A percentile compares a stretch with the other conserved stretches of the same genome.
Conservation (phyloP, 2,329 filamentous ascomycete genomes). For the Epichloe gansuensis region DNA sequence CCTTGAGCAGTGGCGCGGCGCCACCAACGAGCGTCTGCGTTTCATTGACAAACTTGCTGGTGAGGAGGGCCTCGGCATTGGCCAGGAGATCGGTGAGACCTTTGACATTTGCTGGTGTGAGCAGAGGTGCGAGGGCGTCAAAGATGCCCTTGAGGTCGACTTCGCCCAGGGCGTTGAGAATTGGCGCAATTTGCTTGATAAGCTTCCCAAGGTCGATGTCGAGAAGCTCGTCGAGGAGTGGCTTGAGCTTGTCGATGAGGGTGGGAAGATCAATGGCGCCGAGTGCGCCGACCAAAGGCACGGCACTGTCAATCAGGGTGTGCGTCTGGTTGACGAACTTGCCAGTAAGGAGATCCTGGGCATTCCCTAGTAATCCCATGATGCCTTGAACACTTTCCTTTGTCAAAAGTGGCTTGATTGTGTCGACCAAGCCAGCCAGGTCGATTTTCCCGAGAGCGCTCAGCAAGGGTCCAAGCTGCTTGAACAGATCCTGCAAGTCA, state of each 20-base stretch:
- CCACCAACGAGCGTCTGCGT: constrained; percentile 25
- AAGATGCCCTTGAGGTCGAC: constrained; percentile 23
- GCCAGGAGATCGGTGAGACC: constrained; percentile 23
- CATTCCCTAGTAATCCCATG: constrained; percentile 21
- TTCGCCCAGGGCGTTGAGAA: constrained; percentile 17
- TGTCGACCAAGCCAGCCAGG: constrained; percentile 19
- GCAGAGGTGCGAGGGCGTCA: constrained; percentile 20
- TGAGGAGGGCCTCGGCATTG: constrained; percentile 27
- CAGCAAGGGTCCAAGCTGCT: constrained; percentile 17
- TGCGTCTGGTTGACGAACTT: constrained; percentile 20
- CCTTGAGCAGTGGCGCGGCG: constrained; percentile 23
- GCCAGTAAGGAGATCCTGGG: constrained; percentile 19
- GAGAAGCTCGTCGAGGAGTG: constrained; percentile 19
- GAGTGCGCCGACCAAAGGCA: constrained; percentile 24
- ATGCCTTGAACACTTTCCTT: constrained; percentile 20
- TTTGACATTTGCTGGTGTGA: constrained; percentile 21
- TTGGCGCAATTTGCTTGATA: constrained; percentile 15
- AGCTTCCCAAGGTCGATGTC: constrained; percentile 16
- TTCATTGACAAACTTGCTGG: constrained; percentile 26
- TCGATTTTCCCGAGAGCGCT: constrained; percentile 19
- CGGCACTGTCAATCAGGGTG: constrained; percentile 21
- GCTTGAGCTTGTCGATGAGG: constrained; percentile 18
- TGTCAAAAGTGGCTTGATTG: constrained; percentile 21
- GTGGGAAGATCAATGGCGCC: constrained; percentile 20
- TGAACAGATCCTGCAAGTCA: constrained; percentile 16